Base-by-base conservation (phyloP, 495 filamentous ascomycete genomes). In the Penicillium herquei region DNA sequence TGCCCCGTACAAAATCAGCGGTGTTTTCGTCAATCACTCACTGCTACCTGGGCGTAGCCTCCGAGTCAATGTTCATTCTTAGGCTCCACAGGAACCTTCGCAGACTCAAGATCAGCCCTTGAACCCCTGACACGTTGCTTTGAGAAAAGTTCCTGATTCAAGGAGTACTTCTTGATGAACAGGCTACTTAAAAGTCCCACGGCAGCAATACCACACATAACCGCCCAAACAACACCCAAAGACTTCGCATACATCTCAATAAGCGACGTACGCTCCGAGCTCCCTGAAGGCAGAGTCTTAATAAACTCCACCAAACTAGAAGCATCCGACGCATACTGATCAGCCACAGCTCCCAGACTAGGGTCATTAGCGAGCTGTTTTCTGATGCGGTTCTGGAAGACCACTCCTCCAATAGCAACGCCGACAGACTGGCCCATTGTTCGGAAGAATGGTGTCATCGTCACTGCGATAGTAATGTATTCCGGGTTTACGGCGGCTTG, bases 371-470 rank as follows among this genome's bases (percentile, higher is more conserved):
- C 13, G 33, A 59, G 55, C 30, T 60, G 30, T 14, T 41, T 17
- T 31, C 53, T 56, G 39, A 63, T 71, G 74, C 78, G 69, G 6
- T 51, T 51, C 58, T 85, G 82, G 65, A 86, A 84, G 11, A 81
- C 73, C 3, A 78, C 78, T 8, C 81, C 79, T 3, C 79, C 78
- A 26, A 85, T 69, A 7, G 81, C 84, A n/a, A 87, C 82, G 14
- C 84, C 84, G 14, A 87, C 56, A 4, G 77, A 73, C 72, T 84
- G 81, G 11, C 83, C 85, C 33, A 84, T 64, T 0, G 75, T 72
- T 0, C 84, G 78, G 55, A 78, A 69, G 59, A 87, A 87, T 6
- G 77, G 76, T 59, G 83, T 85, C 77, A 85, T 81, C 0, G 83
- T 83, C 16, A 74, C 73, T 1, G 78, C 79, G 21, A 77, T 74